phyloP scores from a whole-genome alignment of 441 rosid species.

The Capsella rubella region DNA sequence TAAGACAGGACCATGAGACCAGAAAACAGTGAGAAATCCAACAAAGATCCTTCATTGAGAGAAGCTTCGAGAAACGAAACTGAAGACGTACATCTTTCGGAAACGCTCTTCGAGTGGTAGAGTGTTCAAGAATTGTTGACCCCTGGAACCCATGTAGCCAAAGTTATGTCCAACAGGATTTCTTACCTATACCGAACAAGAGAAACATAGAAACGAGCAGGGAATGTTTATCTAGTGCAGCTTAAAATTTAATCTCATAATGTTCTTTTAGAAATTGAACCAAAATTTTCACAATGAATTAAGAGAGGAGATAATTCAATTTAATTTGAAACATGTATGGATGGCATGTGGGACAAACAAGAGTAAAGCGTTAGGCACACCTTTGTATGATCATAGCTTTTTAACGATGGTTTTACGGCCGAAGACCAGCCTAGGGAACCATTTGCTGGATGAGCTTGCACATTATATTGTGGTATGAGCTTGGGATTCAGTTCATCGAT shows the following conservation, averaged over 20 bases:
- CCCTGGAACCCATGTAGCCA: slow-evolving; percentile 58
- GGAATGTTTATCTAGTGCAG: slow-evolving; percentile 31
- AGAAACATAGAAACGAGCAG: slow-evolving; percentile 29
- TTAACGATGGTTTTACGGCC: slow-evolving; percentile 51
- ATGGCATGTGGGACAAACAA: slow-evolving; percentile 29
- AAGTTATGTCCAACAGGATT: slow-evolving; percentile 51
- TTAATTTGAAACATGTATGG: background rate
- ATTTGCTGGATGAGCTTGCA: slow-evolving; percentile 49
- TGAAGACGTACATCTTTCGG: slow-evolving; percentile 61
- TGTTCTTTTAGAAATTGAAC: background rate
- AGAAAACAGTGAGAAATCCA: slow-evolving; percentile 7
- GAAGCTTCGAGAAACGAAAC: background rate
- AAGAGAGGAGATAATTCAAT: background rate
- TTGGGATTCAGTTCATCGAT: slow-evolving; percentile 62
- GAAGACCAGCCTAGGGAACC: slow-evolving; percentile 57
- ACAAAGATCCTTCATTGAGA: slow-evolving; percentile 6
- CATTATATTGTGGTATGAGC: slow-evolving; percentile 50
- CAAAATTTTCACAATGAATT: slow-evolving; percentile 2
- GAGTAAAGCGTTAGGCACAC: slow-evolving; percentile 50
- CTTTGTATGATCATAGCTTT: slow-evolving; percentile 57
- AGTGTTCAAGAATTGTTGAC: slow-evolving; percentile 49
- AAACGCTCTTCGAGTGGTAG: slow-evolving; percentile 68
- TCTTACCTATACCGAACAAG: slow-evolving; percentile 54
- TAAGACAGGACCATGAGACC: slow-evolving; percentile 29
- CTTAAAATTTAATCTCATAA: background rate